phyloP scores from a whole-genome alignment of 2,329 filamentous ascomycete species.

The Aspergillus sp. region DNA sequence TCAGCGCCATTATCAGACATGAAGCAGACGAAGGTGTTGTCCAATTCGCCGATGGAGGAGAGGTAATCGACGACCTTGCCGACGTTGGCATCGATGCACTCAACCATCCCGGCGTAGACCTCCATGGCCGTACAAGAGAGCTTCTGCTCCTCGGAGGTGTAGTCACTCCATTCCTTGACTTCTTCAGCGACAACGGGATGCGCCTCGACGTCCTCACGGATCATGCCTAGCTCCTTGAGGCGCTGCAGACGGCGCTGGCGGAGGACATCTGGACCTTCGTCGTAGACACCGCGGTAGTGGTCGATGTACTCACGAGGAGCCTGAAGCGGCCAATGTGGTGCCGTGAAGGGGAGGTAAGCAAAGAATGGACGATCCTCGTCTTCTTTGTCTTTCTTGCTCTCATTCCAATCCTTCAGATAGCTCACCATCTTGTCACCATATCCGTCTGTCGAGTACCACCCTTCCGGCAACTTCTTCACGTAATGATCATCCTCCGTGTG shows the following conservation, averaged over 20 bases:
- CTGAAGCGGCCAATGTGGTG: slow-evolving; percentile 59
- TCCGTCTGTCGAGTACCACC: slow-evolving; percentile 49
- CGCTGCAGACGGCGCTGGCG: slow-evolving; percentile 47
- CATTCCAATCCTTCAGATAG: slow-evolving; percentile 47
- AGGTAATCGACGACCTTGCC: slow-evolving; percentile 54
- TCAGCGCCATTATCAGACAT: slow-evolving; percentile 59
- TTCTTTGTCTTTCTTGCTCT: slow-evolving; percentile 39
- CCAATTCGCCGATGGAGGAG: slow-evolving; percentile 49
- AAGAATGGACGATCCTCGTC: slow-evolving; percentile 47
- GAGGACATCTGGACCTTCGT: slow-evolving; percentile 54
- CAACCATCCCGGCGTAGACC: slow-evolving; percentile 58
- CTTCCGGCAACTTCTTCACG: slow-evolving; percentile 42
- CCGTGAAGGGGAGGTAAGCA: slow-evolving; percentile 55
- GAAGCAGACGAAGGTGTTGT: slow-evolving; percentile 60
- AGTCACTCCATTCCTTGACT: slow-evolving; percentile 37
- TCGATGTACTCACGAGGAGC: slow-evolving; percentile 49
- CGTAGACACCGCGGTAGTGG: slow-evolving; percentile 55
- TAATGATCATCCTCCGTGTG: slow-evolving; percentile 42
- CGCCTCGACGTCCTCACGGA: slow-evolving; percentile 40
- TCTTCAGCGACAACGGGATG: slow-evolving; percentile 36
- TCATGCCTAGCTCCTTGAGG: slow-evolving; percentile 53
- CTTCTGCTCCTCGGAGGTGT: slow-evolving; percentile 32
- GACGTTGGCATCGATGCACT: slow-evolving; percentile 55
- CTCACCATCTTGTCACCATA: slow-evolving; percentile 49
- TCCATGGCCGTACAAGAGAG: slow-evolving; percentile 51